Base-by-base conservation (phyloP, 2,329 filamentous ascomycete genomes). In the Pyricularia sp. region DNA sequence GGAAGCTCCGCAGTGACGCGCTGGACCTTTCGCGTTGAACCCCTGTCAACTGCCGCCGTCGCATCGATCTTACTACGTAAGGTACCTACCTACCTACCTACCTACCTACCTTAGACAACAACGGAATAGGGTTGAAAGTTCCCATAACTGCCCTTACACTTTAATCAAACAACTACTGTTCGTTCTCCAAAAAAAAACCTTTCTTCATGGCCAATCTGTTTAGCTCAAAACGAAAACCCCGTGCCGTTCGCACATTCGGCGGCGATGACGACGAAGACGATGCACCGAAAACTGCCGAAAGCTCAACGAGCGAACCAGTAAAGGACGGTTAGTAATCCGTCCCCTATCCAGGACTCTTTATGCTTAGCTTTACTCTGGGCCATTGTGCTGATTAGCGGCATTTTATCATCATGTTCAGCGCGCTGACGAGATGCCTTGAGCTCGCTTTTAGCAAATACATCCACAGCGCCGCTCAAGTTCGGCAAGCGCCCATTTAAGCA, bases 171-270 rank as follows among this genome's bases (percentile, higher is more conserved):
- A n/a, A 57, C 10, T 16, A 3, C 4, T 24, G 53, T 1, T 55
- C 22, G 12, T 6, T 6, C 19, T 30, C 24, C 8, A 24, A 59
- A 16, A 59, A 16, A 16, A 10, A 2, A 4, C 22, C 30, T 16
- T 2, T 7, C 55, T 9, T 28, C 24, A 59, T 59, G 24, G 12
- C 55, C 13, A n/a, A 59, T 1, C 16, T 44, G 10, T 87, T 87
- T 65, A 78, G 77, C 4, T 74, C 79, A 1, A 87, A 84, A 70
- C 77, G 84, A 68, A 92, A 94, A 70, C 87, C 90, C 61, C 88
- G 90, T 69, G 89, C 92, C 71, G 89, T 96, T 70, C 88, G 86
- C 61, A 79, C 85, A 0, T 80, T 85, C 57, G 89, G 91, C 60
- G 85, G 87, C 3, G 87, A 87, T 1, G 78, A 78, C 53, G 65